Base-by-base conservation (phyloP, 2,329 filamentous ascomycete species). In the Colletotrichum liriopes region DNA sequence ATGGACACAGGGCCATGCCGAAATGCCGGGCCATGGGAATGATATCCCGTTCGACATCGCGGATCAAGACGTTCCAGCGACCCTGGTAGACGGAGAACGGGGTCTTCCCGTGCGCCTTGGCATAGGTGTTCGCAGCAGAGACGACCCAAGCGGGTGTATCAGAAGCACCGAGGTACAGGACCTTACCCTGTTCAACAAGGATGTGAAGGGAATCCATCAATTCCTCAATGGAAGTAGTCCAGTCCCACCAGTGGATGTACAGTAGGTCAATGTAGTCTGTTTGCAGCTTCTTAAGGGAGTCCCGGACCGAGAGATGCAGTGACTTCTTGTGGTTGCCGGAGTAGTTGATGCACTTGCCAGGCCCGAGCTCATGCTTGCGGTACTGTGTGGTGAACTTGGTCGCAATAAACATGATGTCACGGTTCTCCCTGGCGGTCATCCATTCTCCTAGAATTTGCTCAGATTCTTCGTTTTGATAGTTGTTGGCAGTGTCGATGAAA, bases 401-500 rank as follows among this genome's bases (percentile, higher is more conserved):
- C 0, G 88, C 87, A 18, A 90, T 74, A 37, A 91, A 85, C 62
- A 90, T 79, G 58, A 84, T 79, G 76, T 90, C 88, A 0, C 90
- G 85, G 75, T 86, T 87, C 12, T 81, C 77, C n/a, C 85, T 84
- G 2, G 75, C 63, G 0, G 77, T 65, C 82, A 90, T 86, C 87
- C 88, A 92, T 74, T 90, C 87, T 23, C 89, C 89, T 23, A 92
- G 77, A 85, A 86, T 89, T 16, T 69, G 76, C 74, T 91, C 89
- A 0, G 88, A 90, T 76, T 91, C 81, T 64, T 88, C 89, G 71
- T 86, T 75, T 75, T 91, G 87, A 79, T 91, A 92, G 74, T 84
- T 84, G 81, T 87, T 89, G 75, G 88, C 81, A 0, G 90, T 92
- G 79, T 93, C 91, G 77, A 93, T 91, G 79, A 93, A 92, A 81